These are phyloP conservation scores for Trichaptum fuscoviolaceum DNA, from an alignment of 768 basidiomycete species.

Conservation along the genomic window DNA sequence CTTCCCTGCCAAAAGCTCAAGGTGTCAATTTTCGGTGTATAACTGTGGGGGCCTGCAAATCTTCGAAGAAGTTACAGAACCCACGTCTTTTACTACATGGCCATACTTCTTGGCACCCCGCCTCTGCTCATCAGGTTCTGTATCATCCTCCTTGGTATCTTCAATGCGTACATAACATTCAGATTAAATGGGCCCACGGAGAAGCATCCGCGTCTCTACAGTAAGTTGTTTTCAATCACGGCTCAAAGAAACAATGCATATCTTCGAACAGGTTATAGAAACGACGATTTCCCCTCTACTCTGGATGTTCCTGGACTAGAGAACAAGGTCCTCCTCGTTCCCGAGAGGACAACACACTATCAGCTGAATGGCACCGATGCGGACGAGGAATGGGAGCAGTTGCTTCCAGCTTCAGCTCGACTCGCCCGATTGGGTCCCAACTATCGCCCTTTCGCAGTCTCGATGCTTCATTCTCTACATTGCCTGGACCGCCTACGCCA, in stretches of 20 bases:
- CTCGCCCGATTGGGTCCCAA: constrained; percentile 27
- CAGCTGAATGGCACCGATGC: neutral
- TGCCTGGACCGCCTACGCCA: constrained; percentile 35
- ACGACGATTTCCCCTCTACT: neutral
- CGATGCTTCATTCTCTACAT: constrained; percentile 46
- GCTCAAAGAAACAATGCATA: too few species aligned
- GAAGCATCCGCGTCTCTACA: neutral
- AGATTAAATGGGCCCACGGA: neutral
- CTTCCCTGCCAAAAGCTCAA: too few species aligned
- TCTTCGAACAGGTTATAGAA: neutral
- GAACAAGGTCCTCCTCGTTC: neutral
- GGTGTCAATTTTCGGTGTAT: too few species aligned
- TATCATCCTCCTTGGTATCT: neutral
- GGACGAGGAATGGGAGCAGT: constrained; percentile 2
- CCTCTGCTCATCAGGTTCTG: neutral
- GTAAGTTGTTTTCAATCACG: neutral
- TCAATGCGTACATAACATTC: neutral
- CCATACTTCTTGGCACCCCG: neutral
- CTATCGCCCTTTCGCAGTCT: constrained; percentile 28
- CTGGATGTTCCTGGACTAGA: neutral
- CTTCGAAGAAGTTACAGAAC: neutral
- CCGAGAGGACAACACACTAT: neutral
- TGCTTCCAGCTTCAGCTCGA: constrained; percentile 1
- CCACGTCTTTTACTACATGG: neutral
- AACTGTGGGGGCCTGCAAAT: too few species aligned